phyloP scores from a whole-genome alignment of 805 yeast species.

The Candida saitoana region DNA sequence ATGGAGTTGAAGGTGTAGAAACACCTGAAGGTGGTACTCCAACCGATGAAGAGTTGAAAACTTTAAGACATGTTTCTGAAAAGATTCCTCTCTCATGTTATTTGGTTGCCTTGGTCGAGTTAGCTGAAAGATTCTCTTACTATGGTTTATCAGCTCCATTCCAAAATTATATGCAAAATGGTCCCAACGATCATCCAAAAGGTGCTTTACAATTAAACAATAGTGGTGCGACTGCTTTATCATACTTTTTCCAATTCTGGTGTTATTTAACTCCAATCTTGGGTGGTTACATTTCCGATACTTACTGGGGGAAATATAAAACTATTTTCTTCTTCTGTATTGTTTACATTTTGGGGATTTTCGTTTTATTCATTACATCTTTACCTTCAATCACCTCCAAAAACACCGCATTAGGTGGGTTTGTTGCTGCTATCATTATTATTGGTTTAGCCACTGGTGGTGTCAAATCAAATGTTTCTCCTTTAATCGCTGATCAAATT shows the following conservation, averaged over 20 bases:
- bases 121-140: slow-evolving; percentile 77
- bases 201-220: slow-evolving; percentile 58
- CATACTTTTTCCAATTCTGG: slow-evolving; percentile 77
- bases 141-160: slow-evolving; percentile 75
- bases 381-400: slow-evolving; percentile 52
- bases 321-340: slow-evolving; percentile 61
- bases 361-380: slow-evolving; percentile 65
- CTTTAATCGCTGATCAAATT: slow-evolving; percentile 64
- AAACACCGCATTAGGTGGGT: slow-evolving; percentile 61
- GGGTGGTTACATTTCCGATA: slow-evolving; percentile 74
- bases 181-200: slow-evolving; percentile 31
- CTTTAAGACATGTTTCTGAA: slow-evolving; percentile 52
- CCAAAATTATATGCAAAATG: slow-evolving; percentile 72
- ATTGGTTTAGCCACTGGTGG: slow-evolving; percentile 81
- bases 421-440: slow-evolving; percentile 49
- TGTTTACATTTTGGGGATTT: slow-evolving; percentile 57
- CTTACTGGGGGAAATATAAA: slow-evolving; percentile 66
- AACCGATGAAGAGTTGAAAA: slow-evolving; percentile 50
- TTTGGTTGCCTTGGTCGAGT: slow-evolving; percentile 67
- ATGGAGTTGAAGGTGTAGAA: neutral
- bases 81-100: slow-evolving; percentile 52
- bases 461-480: slow-evolving; percentile 72
- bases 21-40: slow-evolving; percentile 41
- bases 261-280: slow-evolving; percentile 75
- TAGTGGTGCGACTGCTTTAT: slow-evolving; percentile 65